phyloP scores from a whole-genome alignment of 169 alveolate species.

The Plasmodium gonderi region DNA sequence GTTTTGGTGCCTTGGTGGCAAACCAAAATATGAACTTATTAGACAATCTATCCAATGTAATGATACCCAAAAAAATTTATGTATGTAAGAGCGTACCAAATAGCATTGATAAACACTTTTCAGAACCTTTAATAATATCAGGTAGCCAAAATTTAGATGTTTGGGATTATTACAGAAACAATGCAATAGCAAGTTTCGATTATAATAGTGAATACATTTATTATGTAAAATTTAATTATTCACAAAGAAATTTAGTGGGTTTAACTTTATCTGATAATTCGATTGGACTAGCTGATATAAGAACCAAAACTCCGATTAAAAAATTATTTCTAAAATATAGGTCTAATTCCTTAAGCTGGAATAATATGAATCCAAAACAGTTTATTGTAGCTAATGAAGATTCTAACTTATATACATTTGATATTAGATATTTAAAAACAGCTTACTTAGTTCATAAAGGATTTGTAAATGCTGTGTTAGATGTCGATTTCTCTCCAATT shows the following conservation, averaged over 20 bases:
- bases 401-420: slow-evolving; percentile 97
- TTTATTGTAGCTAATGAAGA: slow-evolving; percentile 98
- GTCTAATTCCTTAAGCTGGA: slow-evolving; percentile 96
- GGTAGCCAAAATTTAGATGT: slow-evolving; percentile 88
- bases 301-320: slow-evolving; percentile 92
- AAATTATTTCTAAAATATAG: slow-evolving; percentile 91
- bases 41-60: slow-evolving; percentile 19
- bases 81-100: slow-evolving; percentile 79
- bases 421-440: slow-evolving; percentile 94
- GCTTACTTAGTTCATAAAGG: slow-evolving; percentile 96
- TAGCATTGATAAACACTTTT: slow-evolving; percentile 91
- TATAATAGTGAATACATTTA: slow-evolving; percentile 84
- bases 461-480: slow-evolving; percentile 94
- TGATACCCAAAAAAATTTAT: slow-evolving; percentile 50
- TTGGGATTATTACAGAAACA: slow-evolving; percentile 83
- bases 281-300: slow-evolving; percentile 91
- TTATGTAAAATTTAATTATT: slow-evolving; percentile 95
- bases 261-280: slow-evolving; percentile 93
- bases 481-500: slow-evolving; percentile 96
- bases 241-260: slow-evolving; percentile 90
- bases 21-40: slow-evolving; percentile 7
- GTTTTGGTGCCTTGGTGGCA: background rate
- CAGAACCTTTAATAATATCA: slow-evolving; percentile 88
- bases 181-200: slow-evolving; percentile 83
- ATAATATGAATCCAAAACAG: slow-evolving; percentile 97